Evolutionary conservation across 345 rosid genomes (phyloP).

Genomic region (Rhodamnia argentea): DNA sequence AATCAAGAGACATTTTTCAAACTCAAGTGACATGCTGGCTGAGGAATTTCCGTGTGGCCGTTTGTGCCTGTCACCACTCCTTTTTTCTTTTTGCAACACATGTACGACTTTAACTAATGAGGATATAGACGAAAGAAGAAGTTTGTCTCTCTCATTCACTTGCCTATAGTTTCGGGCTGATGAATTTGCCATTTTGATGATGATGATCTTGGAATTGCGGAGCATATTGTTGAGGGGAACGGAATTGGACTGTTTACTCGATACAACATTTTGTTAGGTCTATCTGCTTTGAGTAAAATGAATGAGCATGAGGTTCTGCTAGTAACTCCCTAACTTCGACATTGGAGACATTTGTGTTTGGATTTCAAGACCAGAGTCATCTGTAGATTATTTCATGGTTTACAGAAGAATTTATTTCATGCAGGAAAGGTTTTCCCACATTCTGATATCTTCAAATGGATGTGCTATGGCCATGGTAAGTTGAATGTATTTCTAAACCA

Average conservation of each 20-base stretch:
- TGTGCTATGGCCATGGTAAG: slow-evolving; percentile 87
- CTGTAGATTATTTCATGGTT: not conserved
- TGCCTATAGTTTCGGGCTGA: not conserved
- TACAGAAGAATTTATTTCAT: not conserved
- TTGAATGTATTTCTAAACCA: not conserved
- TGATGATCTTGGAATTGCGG: not conserved
- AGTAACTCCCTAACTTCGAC: not conserved
- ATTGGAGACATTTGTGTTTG: not conserved
- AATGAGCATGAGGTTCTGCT: not conserved
- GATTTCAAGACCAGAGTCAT: not conserved
- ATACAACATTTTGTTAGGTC: not conserved
- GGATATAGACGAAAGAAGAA: not conserved
- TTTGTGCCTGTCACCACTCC: not conserved
- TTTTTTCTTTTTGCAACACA: not conserved
- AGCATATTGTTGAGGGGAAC: not conserved
- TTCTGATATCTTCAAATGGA: slow-evolving; percentile 73
- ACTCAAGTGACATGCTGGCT: not conserved
- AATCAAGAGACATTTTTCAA: not conserved
- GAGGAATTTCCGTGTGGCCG: not conserved
- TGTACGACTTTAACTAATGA: not conserved
- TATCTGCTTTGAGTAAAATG: not conserved
- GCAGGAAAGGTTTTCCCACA: slow-evolving; percentile 85
- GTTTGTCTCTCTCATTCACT: not conserved
- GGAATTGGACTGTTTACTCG: not conserved
- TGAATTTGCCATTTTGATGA: not conserved